These are phyloP conservation scores for Xylariaceae sp. DNA, from an alignment of 2,329 filamentous ascomycete species.

Conservation along the genomic window DNA sequence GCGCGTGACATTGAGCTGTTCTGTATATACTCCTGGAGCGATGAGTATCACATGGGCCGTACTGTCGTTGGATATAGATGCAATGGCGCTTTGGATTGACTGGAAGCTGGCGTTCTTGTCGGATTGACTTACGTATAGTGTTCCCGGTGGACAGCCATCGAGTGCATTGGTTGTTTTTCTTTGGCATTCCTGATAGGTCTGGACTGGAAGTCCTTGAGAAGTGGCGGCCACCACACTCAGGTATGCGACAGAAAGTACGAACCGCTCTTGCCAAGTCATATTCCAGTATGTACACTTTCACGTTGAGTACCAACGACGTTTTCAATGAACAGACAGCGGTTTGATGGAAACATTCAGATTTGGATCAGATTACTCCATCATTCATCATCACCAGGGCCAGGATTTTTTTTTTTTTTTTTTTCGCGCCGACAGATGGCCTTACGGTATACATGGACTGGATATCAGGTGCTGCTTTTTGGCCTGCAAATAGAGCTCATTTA, in stretches of 20 bases:
- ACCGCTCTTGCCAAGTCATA: conserved; percentile 5
- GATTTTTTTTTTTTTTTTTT: too few relatives aligned
- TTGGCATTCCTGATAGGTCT: conserved; percentile 28
- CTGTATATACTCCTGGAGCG: conserved; percentile 55
- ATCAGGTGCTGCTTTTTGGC: too few relatives aligned
- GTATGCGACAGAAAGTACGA: conserved; percentile 4
- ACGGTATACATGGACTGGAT: too few relatives aligned
- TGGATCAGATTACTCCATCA: too few relatives aligned
- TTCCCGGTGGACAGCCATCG: conserved; percentile 34
- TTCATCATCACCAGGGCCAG: too few relatives aligned
- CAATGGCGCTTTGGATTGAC: conserved; percentile 37
- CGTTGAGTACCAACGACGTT: too few relatives aligned
- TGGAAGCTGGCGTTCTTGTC: conserved; percentile 31
- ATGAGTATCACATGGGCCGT: conserved; percentile 53
- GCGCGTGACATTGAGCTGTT: conserved; percentile 63
- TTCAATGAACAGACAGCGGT: too few relatives aligned
- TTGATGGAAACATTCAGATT: too few relatives aligned
- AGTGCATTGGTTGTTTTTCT: conserved; percentile 29
- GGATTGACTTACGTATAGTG: conserved; percentile 36
- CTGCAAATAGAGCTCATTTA: too few relatives aligned
- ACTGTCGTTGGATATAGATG: conserved; percentile 36
- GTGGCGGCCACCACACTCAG: background rate
- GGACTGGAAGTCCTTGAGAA: conserved; percentile 16
- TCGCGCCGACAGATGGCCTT: too few relatives aligned
- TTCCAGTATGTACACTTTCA: too few relatives aligned